Evolutionary conservation across 2,329 filamentous ascomycete genomes (phyloP).

Genomic region (Aquanectria penicillioides): DNA sequence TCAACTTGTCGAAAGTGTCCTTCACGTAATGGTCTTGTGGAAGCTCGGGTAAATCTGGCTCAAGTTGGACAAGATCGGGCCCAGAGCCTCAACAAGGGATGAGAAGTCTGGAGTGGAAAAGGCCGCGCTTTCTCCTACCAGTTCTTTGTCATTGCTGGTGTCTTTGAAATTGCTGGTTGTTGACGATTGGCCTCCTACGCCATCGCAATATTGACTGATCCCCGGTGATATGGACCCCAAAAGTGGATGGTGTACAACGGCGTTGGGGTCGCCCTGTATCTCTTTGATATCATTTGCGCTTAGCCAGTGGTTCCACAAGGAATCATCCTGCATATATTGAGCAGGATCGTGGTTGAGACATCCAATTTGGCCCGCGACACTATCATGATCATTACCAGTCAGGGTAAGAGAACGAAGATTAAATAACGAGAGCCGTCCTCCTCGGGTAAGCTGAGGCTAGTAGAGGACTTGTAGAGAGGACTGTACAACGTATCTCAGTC

Average conservation of each 20-base stretch:
- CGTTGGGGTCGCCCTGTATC: neutral
- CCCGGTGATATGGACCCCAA: slow-evolving; percentile 26
- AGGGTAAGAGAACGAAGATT: slow-evolving; percentile 23
- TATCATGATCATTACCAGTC: slow-evolving; percentile 26
- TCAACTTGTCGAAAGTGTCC: neutral
- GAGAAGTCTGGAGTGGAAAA: neutral
- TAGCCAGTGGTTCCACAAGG: slow-evolving; percentile 37
- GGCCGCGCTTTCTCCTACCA: too few relatives aligned
- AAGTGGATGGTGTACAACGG: neutral
- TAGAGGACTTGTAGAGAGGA: slow-evolving; percentile 33
- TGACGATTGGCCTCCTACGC: slow-evolving; percentile 18
- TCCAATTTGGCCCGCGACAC: slow-evolving; percentile 28
- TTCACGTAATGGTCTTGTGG: neutral
- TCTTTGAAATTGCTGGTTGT: neutral
- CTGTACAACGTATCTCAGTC: slow-evolving; percentile 25
- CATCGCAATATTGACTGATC: slow-evolving; percentile 25
- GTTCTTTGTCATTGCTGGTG: neutral
- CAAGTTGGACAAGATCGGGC: neutral
- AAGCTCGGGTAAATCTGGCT: slow-evolving; percentile 7
- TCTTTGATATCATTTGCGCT: neutral
- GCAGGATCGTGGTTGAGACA: neutral
- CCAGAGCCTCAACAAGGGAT: neutral
- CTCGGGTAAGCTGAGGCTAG: slow-evolving; percentile 40
- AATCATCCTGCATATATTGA: slow-evolving; percentile 27
- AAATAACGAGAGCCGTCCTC: slow-evolving; percentile 16